Conservation (phyloP, 768 basidiomycete species). For the Lanmaoa pseudosensibilis region DNA sequence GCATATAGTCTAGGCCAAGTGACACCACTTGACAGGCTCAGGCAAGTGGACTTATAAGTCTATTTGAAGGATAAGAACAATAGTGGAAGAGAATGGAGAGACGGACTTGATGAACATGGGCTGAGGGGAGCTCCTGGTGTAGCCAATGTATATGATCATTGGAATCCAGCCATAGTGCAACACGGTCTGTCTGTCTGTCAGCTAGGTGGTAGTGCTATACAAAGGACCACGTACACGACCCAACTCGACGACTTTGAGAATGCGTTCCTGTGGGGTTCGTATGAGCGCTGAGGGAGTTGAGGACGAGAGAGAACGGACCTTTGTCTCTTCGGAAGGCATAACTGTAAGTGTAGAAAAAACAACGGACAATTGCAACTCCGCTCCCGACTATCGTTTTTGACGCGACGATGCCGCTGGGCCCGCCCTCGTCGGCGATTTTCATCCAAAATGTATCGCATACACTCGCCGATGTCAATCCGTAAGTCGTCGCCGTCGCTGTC, state of each 20-base stretch:
- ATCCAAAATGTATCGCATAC: conserved; percentile 37
- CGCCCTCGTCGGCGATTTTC: conserved; percentile 46
- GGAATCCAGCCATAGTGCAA: conserved; percentile 97
- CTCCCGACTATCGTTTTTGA: conserved; percentile 6
- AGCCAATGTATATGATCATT: conserved; percentile 93
- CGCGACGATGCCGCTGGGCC: conserved; percentile 47
- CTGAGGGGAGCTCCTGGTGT: conserved; percentile 88
- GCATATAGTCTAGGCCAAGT: conserved; percentile 19
- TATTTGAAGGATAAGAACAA: conserved; percentile 32
- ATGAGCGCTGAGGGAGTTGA: neutral
- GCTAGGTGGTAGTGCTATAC: neutral
- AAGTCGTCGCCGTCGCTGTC: conserved; percentile 10
- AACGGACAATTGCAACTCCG: conserved; percentile 33
- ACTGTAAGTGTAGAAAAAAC: conserved; percentile 9
- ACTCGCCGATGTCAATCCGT: conserved; percentile 36
- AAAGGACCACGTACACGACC: conserved; percentile 63
- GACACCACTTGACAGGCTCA: conserved; percentile 37
- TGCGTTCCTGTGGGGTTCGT: conserved; percentile 55
- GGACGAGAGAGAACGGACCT: conserved; percentile 44
- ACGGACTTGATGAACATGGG: conserved; percentile 94
- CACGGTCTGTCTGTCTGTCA: conserved; percentile 58
- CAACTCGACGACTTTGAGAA: conserved; percentile 77
- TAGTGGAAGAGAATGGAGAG: neutral
- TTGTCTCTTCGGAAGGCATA: conserved; percentile 93
- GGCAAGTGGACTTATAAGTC: conserved; percentile 92